These are phyloP conservation scores for Amylostereum areolatum DNA, from an alignment of 1,284 basidiomycete species.

Conservation along the genomic window DNA sequence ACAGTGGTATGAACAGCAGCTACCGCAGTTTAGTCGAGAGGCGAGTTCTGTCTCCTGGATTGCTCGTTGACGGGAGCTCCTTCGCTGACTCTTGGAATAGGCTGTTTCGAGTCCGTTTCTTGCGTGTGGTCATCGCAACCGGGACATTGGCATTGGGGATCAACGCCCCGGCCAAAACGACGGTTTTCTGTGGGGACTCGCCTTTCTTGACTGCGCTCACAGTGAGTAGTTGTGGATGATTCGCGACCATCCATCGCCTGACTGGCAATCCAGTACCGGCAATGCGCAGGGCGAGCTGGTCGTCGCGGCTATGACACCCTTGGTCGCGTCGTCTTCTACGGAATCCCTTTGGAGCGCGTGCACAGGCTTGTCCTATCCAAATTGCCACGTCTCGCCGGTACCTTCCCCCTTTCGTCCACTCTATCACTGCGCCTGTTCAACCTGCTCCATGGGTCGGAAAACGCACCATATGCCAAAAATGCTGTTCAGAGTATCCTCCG, in stretches of 20 bases:
- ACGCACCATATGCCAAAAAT: constrained; percentile 40
- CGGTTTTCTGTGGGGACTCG: constrained; percentile 65
- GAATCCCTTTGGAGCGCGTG: constrained; percentile 53
- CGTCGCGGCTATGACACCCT: constrained; percentile 64
- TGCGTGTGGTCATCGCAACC: constrained; percentile 62
- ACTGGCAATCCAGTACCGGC: constrained; percentile 44
- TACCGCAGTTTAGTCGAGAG: constrained; percentile 59
- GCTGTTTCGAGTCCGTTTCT: constrained; percentile 52
- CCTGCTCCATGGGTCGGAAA: constrained; percentile 53
- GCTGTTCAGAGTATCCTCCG: constrained; percentile 47
- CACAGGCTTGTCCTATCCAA: constrained; percentile 58
- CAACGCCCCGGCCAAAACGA: constrained; percentile 63
- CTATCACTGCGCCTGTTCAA: constrained; percentile 59
- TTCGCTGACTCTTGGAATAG: constrained; percentile 21
- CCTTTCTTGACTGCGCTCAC: constrained; percentile 59
- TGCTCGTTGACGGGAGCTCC: neutral
- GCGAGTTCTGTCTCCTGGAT: constrained; percentile 23
- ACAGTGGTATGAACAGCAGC: constrained; percentile 61
- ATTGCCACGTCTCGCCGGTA: constrained; percentile 55
- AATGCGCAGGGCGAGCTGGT: constrained; percentile 66
- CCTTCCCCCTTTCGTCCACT: constrained; percentile 62
- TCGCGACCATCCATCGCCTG: constrained; percentile 1
- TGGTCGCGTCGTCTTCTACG: constrained; percentile 69
- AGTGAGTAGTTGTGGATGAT: constrained; percentile 26
- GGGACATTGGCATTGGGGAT: constrained; percentile 68